Evolutionary conservation across 2,329 filamentous ascomycete species (phyloP).

Genomic region (Parasarocladium wereldwijsianum): DNA sequence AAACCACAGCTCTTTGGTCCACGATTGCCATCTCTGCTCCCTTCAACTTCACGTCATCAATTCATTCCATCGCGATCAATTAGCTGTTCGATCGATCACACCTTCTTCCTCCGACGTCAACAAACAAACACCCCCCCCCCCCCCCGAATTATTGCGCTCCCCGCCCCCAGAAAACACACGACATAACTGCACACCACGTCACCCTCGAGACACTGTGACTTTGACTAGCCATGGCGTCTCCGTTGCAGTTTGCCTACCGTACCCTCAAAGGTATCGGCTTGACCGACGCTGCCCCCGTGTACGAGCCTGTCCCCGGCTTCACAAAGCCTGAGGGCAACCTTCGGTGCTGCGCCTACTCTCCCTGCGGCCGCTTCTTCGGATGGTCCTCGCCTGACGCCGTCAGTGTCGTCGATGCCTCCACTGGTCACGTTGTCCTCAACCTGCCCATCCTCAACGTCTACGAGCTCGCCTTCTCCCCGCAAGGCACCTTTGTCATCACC

Average conservation of each 20-base stretch:
- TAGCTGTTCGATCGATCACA: too few species aligned
- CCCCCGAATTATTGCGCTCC: too few species aligned
- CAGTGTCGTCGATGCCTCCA: conserved; percentile 67
- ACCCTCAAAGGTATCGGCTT: conserved; percentile 94
- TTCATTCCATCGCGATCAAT: too few species aligned
- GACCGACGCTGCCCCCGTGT: conserved; percentile 80
- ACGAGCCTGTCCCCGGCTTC: conserved; percentile 74
- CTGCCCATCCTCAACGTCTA: conserved; percentile 75
- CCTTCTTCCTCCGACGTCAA: too few species aligned
- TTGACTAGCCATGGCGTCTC: conserved; percentile 87
- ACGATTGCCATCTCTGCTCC: too few species aligned
- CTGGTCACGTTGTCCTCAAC: conserved; percentile 57
- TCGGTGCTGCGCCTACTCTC: conserved; percentile 89
- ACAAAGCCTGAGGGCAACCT: conserved; percentile 80
- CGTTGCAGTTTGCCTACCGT: conserved; percentile 92
- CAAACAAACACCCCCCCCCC: too few species aligned
- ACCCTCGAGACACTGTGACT: conserved; percentile 48
- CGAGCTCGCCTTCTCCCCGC: conserved; percentile 87
- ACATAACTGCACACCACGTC: conserved; percentile 10
- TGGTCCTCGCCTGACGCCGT: conserved; percentile 86
- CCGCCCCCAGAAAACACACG: too few species aligned
- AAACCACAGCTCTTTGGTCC: too few species aligned
- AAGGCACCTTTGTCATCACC: conserved; percentile 85
- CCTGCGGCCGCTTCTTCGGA: conserved; percentile 89
- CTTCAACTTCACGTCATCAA: too few species aligned